These are phyloP conservation scores for Boechera stricta DNA, from an alignment of 345 rosid species.

Conservation along the genomic window DNA sequence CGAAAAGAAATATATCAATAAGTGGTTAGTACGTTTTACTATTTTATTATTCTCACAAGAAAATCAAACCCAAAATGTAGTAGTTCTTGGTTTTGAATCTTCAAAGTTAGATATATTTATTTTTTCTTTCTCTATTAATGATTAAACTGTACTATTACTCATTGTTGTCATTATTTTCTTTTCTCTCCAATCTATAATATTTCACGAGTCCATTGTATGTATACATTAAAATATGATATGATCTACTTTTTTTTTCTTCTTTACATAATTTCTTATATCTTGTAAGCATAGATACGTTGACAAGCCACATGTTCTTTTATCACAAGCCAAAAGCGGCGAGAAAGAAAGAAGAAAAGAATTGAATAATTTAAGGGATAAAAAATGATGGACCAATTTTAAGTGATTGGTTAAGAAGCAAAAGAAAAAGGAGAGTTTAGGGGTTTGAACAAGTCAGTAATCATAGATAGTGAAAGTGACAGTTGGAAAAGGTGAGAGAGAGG, in stretches of 20 bases:
- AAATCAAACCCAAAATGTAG: slow-evolving; percentile 12
- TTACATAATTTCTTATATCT: slow-evolving; percentile 15
- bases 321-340: slow-evolving; percentile 36
- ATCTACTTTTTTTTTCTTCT: slow-evolving; percentile 3
- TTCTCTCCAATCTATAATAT: slow-evolving; percentile 19
- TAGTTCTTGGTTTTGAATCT: slow-evolving; percentile 5
- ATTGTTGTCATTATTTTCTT: slow-evolving; percentile 39
- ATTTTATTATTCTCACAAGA: background rate
- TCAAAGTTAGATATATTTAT: slow-evolving; percentile 7
- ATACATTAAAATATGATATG: slow-evolving; percentile 18
- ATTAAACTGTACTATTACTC: slow-evolving; percentile 47
- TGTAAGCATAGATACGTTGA: slow-evolving; percentile 41
- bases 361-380: background rate
- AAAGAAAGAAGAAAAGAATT: slow-evolving; percentile 6
- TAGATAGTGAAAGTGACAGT: slow-evolving; percentile 45
- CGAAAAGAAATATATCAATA: background rate
- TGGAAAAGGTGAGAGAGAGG: slow-evolving; percentile 36
- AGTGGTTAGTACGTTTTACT: background rate
- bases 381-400: slow-evolving; percentile 24
- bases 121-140: slow-evolving; percentile 33
- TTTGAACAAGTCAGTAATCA: slow-evolving; percentile 47
- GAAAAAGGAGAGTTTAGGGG: slow-evolving; percentile 27
- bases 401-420: slow-evolving; percentile 38
- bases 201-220: slow-evolving; percentile 32
- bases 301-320: slow-evolving; percentile 40